Evolutionary conservation across 164 flowering plant species (phyloP), one percentile per base, ranked within the genome.

Genomic region (Annona squamosa): DNA sequence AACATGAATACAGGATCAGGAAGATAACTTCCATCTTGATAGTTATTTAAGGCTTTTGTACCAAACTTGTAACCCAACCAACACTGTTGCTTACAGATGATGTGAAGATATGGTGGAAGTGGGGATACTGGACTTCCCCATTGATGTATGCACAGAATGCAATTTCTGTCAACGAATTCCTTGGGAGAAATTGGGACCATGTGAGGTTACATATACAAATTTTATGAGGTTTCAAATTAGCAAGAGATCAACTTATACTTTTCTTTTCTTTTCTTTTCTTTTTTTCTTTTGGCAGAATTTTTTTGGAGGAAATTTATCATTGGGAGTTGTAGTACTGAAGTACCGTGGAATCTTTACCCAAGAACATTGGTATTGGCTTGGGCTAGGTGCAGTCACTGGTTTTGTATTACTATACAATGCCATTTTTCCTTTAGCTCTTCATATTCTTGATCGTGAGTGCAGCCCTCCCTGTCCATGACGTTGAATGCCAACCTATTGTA

Each of bases 51-150:
- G 37, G 37, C 37, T 26, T 26, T 26, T 26, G 37, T 26, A 26
- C 37, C 37, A 26, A 26, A 26, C 16, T 4, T 17, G 41, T 18
- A 37, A 67, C 18, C 52, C 61, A 5, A 56, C 65, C 5, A 13
- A 63, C 12, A 9, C 12, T 48, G 4, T 13, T 45, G 56, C 37
- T 10, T 37, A 44, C 43, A 72, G 74, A 72, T 17, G 19, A 63
- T 48, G 61, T 72, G 43, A 64, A 46, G 69, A 67, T 57, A 4
- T 92, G 97, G 98, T 92, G 91, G 93, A 48, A 67, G 5, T 92
- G 99, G 99, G 99, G 86, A 47, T 87, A 85, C 72, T 91, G 94
- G 96, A 16, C 83, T 43, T 91, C 97, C 12, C 99, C 98, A 18
- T 4, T 94, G 74, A 66, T 85, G 3, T 94, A 94, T 72, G 83